Evolutionary conservation across 2,329 filamentous ascomycete genomes (phyloP).

Genomic region (Paraphaeosphaeria sporulosa): DNA sequence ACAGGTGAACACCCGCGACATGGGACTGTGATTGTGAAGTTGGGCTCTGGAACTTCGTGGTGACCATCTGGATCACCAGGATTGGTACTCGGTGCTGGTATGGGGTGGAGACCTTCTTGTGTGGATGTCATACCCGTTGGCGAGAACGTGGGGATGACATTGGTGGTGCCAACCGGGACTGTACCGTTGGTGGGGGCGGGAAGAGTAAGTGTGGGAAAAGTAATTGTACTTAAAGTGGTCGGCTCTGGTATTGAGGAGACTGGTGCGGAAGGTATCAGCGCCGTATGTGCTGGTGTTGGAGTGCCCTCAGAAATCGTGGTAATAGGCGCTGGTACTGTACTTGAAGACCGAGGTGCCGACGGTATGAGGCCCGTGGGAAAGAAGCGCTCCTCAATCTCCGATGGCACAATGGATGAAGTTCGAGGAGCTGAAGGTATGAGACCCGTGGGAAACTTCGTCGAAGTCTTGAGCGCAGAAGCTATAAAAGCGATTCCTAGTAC

Average conservation of each 20-base stretch:
- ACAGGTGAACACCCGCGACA: conserved; percentile 39
- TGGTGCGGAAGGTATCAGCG: conserved; percentile 19
- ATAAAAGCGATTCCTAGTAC: conserved; percentile 14
- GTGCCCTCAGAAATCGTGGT: background rate
- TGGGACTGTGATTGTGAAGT: conserved; percentile 33
- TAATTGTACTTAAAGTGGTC: background rate
- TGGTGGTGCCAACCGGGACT: conserved; percentile 4
- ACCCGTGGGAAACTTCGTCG: background rate
- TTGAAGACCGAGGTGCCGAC: conserved; percentile 15
- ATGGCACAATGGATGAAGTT: background rate
- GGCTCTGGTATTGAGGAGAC: conserved; percentile 4
- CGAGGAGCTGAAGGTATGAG: conserved; percentile 15
- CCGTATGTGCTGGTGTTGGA: conserved; percentile 8
- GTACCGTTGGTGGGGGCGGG: background rate
- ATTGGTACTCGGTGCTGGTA: conserved; percentile 31
- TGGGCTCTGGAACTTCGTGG: conserved; percentile 41
- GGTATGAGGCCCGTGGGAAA: conserved; percentile 15
- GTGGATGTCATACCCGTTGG: conserved; percentile 30
- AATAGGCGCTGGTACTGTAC: conserved; percentile 12
- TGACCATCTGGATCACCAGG: conserved; percentile 39
- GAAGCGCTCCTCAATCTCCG: background rate
- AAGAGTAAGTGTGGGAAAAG: background rate
- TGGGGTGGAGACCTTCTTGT: conserved; percentile 33
- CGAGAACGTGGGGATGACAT: conserved; percentile 15
- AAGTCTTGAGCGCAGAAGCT: conserved; percentile 15